A percentile compares a stretch with the other conserved stretches of the same genome.
Evolutionary conservation across 306 rosid genomes (phyloP).

Genomic region (Crataegus laevigata): DNA sequence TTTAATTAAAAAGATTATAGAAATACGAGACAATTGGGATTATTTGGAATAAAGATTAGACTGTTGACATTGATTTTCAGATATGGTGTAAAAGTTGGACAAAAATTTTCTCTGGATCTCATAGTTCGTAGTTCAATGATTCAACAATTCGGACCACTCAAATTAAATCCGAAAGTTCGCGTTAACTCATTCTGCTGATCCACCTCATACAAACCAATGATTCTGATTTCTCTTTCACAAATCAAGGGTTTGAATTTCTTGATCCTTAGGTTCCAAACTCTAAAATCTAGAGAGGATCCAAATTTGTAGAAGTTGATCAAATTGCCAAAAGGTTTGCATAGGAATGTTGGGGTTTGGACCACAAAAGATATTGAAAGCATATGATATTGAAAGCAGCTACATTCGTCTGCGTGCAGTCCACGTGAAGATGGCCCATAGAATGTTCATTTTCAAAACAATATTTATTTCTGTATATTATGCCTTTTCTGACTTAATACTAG

Average conservation of each 20-base stretch:
- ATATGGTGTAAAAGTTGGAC: neutral
- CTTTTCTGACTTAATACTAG: neutral
- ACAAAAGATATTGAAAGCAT: constrained; percentile 7
- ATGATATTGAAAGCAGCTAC: constrained; percentile 1
- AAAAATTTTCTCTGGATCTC: too few relatives aligned
- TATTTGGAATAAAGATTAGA: neutral
- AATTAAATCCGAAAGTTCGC: too few relatives aligned
- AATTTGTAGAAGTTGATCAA: neutral
- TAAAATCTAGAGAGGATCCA: too few relatives aligned
- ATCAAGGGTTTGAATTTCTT: too few relatives aligned
- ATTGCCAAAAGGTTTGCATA: neutral
- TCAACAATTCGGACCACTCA: too few relatives aligned
- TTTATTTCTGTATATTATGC: neutral
- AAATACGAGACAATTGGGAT: neutral
- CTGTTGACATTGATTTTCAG: neutral
- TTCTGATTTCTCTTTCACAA: too few relatives aligned
- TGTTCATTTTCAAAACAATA: neutral
- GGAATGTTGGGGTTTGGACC: neutral
- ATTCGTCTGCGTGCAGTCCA: constrained; percentile 14
- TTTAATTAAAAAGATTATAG: neutral
- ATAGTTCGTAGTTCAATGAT: too few relatives aligned
- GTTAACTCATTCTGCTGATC: too few relatives aligned
- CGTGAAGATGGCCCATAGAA: constrained; percentile 27
- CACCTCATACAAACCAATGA: too few relatives aligned
- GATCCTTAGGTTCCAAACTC: too few relatives aligned